Evolutionary conservation across 2,329 filamentous ascomycete genomes (phyloP).

Genomic region (Blastomyces gilchristii): DNA sequence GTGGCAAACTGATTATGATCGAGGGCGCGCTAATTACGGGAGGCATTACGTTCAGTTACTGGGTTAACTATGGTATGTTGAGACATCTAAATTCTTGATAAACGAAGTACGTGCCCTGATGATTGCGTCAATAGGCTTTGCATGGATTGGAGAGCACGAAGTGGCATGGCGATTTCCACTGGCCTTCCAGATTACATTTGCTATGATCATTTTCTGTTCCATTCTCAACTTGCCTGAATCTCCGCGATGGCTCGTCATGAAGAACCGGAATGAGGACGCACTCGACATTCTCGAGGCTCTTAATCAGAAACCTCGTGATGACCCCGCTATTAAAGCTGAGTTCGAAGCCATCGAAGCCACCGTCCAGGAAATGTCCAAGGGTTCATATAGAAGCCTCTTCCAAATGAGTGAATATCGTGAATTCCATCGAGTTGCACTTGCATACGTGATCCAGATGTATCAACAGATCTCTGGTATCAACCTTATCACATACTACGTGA

Average conservation of each 20-base stretch:
- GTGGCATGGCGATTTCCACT: constrained; percentile 45
- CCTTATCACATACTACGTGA: constrained; percentile 29
- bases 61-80: constrained; percentile 41
- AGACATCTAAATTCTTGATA: background rate
- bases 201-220: constrained; percentile 40
- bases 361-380: constrained; percentile 30
- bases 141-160: constrained; percentile 6
- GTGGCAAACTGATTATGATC: constrained; percentile 43
- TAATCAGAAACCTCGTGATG: constrained; percentile 35
- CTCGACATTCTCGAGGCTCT: constrained; percentile 32
- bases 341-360: constrained; percentile 32
- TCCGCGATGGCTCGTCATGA: constrained; percentile 40
- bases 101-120: background rate
- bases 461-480: constrained; percentile 32
- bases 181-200: constrained; percentile 48
- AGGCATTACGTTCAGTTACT: constrained; percentile 39
- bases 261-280: constrained; percentile 27
- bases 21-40: constrained; percentile 40
- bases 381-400: constrained; percentile 34
- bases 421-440: constrained; percentile 27
- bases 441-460: constrained; percentile 27
- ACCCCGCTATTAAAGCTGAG: constrained; percentile 27
- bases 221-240: constrained; percentile 29
- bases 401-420: constrained; percentile 27
- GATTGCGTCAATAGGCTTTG: background rate